phyloP scores from a whole-genome alignment of 192 early-diverging fungal genomes.

The Coemansia sp. region DNA sequence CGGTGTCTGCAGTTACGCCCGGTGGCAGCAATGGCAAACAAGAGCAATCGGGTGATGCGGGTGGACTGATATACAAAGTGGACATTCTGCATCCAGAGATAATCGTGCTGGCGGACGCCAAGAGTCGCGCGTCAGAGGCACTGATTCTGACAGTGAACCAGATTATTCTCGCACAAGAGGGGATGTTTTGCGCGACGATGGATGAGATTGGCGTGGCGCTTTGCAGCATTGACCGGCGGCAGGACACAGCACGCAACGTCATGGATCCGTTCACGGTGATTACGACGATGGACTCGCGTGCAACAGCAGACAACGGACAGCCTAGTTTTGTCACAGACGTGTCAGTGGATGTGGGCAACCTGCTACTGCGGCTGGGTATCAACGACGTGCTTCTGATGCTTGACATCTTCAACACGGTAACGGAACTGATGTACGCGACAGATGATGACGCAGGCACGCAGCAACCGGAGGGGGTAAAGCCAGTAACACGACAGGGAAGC shows the following conservation, averaged over 20 bases:
- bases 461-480: background rate
- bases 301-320: constrained; percentile 28
- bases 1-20: background rate
- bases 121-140: constrained; percentile 72
- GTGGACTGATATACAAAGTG: constrained; percentile 69
- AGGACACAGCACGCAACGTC: constrained; percentile 76
- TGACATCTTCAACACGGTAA: constrained; percentile 76
- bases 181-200: constrained; percentile 69
- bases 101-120: constrained; percentile 78
- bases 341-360: constrained; percentile 70
- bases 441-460: background rate
- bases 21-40: background rate
- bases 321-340: constrained; percentile 61
- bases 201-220: constrained; percentile 87
- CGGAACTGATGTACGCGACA: constrained; percentile 57
- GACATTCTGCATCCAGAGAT: constrained; percentile 81
- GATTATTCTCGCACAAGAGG: constrained; percentile 77
- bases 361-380: constrained; percentile 83
- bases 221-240: constrained; percentile 82
- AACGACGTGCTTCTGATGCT: constrained; percentile 79
- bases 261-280: constrained; percentile 90
- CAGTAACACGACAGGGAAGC: background rate
- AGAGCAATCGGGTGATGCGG: constrained; percentile 9
- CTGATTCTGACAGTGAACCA: constrained; percentile 81
- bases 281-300: constrained; percentile 73